Percentiles rank a stretch among this genome's conserved stretches.
Conservation (phyloP, 768 basidiomycete genomes). For the Rhodotorula diobovata region DNA sequence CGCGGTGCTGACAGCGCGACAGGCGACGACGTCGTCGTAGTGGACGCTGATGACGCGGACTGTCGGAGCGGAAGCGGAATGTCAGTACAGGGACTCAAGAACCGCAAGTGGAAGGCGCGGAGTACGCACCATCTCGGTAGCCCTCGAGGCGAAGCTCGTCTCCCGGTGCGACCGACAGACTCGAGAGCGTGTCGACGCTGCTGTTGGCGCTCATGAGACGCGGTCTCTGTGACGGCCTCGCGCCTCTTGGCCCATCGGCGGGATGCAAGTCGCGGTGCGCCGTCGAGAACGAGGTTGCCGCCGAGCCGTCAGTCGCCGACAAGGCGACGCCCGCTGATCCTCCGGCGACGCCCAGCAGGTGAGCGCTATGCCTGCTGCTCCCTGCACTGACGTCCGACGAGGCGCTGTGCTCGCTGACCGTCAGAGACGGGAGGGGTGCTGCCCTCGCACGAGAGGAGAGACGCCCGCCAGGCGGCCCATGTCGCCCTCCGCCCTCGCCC, state of each 20-base stretch:
- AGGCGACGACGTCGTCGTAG: slow-evolving; percentile 37
- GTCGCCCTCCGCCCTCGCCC: too few relatives aligned
- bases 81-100: not conserved
- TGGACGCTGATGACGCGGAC: slow-evolving; percentile 25
- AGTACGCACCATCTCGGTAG: slow-evolving; percentile 25
- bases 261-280: not conserved
- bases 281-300: not conserved
- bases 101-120: too few relatives aligned
- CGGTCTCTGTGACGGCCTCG: not conserved
- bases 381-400: not conserved
- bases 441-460: not conserved
- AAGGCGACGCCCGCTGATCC: too few relatives aligned
- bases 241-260: too few relatives aligned
- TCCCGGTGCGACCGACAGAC: not conserved
- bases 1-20: slow-evolving; percentile 19
- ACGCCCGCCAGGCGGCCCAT: too few relatives aligned
- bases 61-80: not conserved
- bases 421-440: not conserved
- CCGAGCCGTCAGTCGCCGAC: not conserved
- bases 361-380: not conserved
- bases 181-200: not conserved
- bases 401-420: not conserved
- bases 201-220: not conserved
- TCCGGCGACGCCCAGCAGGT: too few relatives aligned
- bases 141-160: slow-evolving; percentile 28